Base-by-base conservation (phyloP, 1,139 yeast genomes). In the Candida labiduridarum region DNA sequence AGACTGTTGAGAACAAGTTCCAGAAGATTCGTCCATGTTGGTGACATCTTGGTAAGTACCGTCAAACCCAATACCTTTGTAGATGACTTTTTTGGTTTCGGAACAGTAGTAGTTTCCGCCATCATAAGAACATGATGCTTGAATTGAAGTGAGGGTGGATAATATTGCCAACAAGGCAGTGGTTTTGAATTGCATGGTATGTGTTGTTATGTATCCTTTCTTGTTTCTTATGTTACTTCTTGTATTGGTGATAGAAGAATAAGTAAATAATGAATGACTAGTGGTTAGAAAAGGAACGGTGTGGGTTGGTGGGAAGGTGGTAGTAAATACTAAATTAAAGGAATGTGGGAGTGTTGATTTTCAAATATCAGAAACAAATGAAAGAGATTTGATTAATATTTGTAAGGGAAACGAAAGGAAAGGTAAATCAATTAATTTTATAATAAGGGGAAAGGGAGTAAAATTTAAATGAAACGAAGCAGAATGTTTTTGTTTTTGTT, bases 61-160 rank as follows among this genome's bases (percentile, higher is more conserved):
- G 10, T 80, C 71, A 62, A 76, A 87, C 3, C 95, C 95, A 45
- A 87, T 80, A 56, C 83, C 83, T 50, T 76, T 61, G 76, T 88
- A 94, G 53, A 78, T 73, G 57, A 92, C 80, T 58, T 89, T 90
- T 54, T 72, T 63, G 52, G 90, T 88, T 56, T 82, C 68, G 56
- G 80, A 71, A 73, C 97, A 90, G 80, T 87, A 91, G 77, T 86
- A 88, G 79, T 89, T 90, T 57, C 97, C 97, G 16, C 51, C 55
- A 33, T 46, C 53, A 22, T 19, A 30, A 19, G 54, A 25, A 44
- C 59, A 56, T 6, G 42, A 38, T 4, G 59, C 53, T 11, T 41
- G 46, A 22, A 51, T 54, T 8, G 59, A 48, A 16, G 49, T 44
- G 25, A 56, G 35, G 16, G 58, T 47, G 7, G 55, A 34, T 30